Conservation (phyloP, 1,139 yeast species). For the Entelexis sorbosivorans region DNA sequence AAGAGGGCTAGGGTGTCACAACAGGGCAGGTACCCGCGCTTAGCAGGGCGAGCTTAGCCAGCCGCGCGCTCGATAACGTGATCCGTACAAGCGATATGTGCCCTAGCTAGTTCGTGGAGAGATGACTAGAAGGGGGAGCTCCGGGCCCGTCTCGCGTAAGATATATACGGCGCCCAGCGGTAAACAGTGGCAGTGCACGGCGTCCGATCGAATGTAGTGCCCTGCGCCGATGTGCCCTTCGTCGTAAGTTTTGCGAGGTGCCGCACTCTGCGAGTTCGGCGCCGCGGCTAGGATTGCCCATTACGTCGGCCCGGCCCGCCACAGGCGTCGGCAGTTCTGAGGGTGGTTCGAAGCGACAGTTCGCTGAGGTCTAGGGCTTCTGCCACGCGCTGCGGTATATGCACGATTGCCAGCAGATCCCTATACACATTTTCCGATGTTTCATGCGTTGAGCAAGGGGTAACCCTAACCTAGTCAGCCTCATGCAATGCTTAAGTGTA, state of each 20-base stretch:
- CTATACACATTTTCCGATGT: constrained; percentile 1
- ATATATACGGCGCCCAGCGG: background rate
- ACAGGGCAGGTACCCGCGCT: background rate
- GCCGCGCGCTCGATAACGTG: constrained; percentile 3
- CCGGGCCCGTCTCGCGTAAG: background rate
- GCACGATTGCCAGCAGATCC: constrained; percentile 4
- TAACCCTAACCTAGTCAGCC: constrained; percentile 6
- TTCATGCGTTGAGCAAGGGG: constrained; percentile 9
- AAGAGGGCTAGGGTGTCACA: background rate
- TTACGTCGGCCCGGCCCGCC: background rate
- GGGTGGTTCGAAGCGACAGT: constrained; percentile 6
- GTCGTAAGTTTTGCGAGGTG: background rate
- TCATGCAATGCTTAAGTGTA: constrained; percentile 7
- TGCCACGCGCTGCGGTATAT: background rate
- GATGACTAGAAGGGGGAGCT: background rate
- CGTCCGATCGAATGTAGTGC: background rate
- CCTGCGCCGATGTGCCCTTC: background rate
- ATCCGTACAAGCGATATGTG: background rate
- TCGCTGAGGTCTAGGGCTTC: constrained; percentile 1
- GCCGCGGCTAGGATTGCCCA: background rate
- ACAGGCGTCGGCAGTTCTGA: background rate
- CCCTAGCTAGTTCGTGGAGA: background rate
- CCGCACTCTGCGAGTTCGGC: background rate
- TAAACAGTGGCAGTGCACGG: background rate
- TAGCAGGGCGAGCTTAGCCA: background rate